phyloP scores from a whole-genome alignment of 768 basidiomycete species.

The Suillus variegatus region DNA sequence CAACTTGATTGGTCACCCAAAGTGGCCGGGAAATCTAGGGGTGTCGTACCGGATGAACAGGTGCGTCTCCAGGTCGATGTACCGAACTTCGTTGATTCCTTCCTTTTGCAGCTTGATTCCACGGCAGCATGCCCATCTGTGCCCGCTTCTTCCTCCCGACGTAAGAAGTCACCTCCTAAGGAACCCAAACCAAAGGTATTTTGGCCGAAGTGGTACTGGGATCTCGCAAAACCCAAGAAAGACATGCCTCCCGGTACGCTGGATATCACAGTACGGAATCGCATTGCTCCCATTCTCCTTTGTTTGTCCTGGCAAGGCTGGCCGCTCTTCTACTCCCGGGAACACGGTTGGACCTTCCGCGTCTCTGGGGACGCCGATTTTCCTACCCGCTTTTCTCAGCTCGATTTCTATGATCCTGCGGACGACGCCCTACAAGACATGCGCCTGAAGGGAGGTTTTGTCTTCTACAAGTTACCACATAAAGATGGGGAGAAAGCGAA shows the following conservation, averaged over 20 bases:
- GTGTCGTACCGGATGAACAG: constrained; percentile 40
- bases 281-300: constrained; percentile 82
- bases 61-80: constrained; percentile 17
- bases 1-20: constrained; percentile 98
- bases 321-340: constrained; percentile 82
- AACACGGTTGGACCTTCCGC: constrained; percentile 92
- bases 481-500: constrained; percentile 94
- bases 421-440: constrained; percentile 61
- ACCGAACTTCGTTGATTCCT: constrained; percentile 11
- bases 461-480: constrained; percentile 93
- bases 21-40: constrained; percentile 66
- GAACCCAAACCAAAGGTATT: constrained; percentile 46
- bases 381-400: constrained; percentile 43
- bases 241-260: constrained; percentile 67
- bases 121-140: constrained; percentile 3
- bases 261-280: constrained; percentile 83
- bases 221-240: constrained; percentile 75
- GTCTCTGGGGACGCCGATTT: constrained; percentile 54
- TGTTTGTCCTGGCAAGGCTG: constrained; percentile 85
- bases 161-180: constrained; percentile 33
- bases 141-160: constrained; percentile 7
- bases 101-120: constrained; percentile 60
- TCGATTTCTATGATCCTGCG: constrained; percentile 62
- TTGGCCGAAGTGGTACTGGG: constrained; percentile 99
- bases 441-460: constrained; percentile 46